Base-by-base conservation (phyloP, 805 yeast genomes). In the Pichia heedii region DNA sequence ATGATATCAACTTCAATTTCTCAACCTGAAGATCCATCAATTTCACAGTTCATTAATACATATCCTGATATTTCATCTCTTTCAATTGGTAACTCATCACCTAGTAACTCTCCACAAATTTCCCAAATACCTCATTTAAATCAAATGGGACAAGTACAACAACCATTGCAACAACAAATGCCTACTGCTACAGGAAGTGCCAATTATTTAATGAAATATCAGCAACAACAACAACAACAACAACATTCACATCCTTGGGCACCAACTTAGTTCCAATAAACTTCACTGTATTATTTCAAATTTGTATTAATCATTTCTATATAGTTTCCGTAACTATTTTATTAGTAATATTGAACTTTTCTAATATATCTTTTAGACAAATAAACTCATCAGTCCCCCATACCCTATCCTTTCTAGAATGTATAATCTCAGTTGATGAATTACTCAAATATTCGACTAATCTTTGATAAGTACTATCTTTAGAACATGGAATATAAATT, bases 1-100 rank as follows among this genome's bases (percentile, higher is more conserved):
- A 62, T 87, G 41, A 70, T 54, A 15, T 39, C 47, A n/a, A 50
- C 51, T 18, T 40, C 49, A 26, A 44, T 36, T 9, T 39, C 57
- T 21, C 38, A 48, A 11, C 51, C 52, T 10, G 45, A 39, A 20
- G 45, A 46, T 19, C 41, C 47, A n/a, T 16, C 39, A 10, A 41
- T 47, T 16, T 36, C 46, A 1, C 44, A 43, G 19, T 42, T 47
- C 22, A 48, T 46, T 18, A 42, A 37, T 19, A 32, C 50, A 0
- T 50, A 47, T 41, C 48, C 50, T 18, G 48, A 45, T 34, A 36
- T 50, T n/a, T 41, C 49, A 24, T 24, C 27, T 24, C 27, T 24
- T 24, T 24, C 27, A 24, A 24, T 24, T 10, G 12, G 12, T 24
- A 24, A 6, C 4, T 24, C 27, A 24, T 10, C 9, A 3, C 2